These are phyloP conservation scores for Basipetospora sp. DNA, from an alignment of 2,329 filamentous ascomycete genomes.

Conservation along the genomic window DNA sequence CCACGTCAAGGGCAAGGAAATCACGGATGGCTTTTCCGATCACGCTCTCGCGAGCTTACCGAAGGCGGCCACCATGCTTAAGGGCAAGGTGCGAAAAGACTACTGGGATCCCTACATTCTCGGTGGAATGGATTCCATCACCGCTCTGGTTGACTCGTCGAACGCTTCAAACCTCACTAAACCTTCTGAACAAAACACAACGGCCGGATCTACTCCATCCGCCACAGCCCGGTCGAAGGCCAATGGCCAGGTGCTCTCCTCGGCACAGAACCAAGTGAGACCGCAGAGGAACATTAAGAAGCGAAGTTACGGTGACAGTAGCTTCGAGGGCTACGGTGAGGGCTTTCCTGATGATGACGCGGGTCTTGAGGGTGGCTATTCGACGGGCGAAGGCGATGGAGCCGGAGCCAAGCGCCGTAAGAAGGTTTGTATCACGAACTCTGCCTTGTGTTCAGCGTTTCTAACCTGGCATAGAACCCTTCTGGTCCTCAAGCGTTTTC, in stretches of 20 bases:
- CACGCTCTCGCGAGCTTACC: slow-evolving; percentile 28
- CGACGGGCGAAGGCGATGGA: slow-evolving; percentile 53
- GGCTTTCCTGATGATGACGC: slow-evolving; percentile 54
- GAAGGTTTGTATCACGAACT: slow-evolving; percentile 33
- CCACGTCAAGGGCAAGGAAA: slow-evolving; percentile 38
- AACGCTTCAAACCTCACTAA: slow-evolving; percentile 25
- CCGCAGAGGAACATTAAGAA: slow-evolving; percentile 57
- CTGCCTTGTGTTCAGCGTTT: slow-evolving; percentile 15
- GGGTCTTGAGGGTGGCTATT: slow-evolving; percentile 41
- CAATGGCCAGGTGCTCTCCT: slow-evolving; percentile 16
- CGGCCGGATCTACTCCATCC: slow-evolving; percentile 22
- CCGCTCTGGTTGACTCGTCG: slow-evolving; percentile 1
- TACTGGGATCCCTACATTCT: slow-evolving; percentile 10
- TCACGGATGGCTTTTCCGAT: slow-evolving; percentile 36
- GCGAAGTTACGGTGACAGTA: slow-evolving; percentile 59
- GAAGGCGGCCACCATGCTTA: slow-evolving; percentile 42
- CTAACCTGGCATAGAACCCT: slow-evolving; percentile 34
- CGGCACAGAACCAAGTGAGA: slow-evolving; percentile 33
- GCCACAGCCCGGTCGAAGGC: slow-evolving; percentile 23
- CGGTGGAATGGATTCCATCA: slow-evolving; percentile 6
- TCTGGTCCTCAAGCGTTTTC: slow-evolving; percentile 28
- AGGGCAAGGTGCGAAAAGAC: slow-evolving; percentile 22
- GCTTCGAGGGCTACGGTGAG: slow-evolving; percentile 61
- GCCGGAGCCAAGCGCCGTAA: slow-evolving; percentile 47
- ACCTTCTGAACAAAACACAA: slow-evolving; percentile 39